Percentiles rank a stretch among this genome's conserved stretches.
These are phyloP conservation scores for Wickerhamomyces ciferrii DNA, from an alignment of 805 yeast species.

Conservation along the genomic window DNA sequence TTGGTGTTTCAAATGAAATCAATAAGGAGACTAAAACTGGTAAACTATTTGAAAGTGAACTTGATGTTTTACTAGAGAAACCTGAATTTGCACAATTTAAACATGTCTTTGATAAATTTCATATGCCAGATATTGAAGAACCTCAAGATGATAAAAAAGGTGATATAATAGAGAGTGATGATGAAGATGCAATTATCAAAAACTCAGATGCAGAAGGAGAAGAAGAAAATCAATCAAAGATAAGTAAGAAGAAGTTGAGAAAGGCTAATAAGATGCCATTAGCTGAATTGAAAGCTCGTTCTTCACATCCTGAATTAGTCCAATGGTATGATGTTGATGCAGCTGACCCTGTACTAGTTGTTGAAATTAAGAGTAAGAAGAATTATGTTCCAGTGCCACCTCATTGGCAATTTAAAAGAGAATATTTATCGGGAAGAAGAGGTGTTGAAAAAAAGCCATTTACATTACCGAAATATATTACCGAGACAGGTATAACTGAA, in stretches of 20 bases:
- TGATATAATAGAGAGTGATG: constrained; percentile 27
- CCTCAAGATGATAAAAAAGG: constrained; percentile 17
- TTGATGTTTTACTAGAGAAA: constrained; percentile 19
- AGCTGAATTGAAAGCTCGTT: constrained; percentile 57
- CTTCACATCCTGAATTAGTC: constrained; percentile 63
- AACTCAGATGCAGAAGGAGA: constrained; percentile 7
- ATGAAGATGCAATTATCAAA: constrained; percentile 12
- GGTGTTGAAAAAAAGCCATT: constrained; percentile 69
- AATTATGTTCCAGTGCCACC: constrained; percentile 73
- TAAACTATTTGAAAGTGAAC: constrained; percentile 15
- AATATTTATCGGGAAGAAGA: constrained; percentile 60
- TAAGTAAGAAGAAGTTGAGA: constrained; percentile 47
- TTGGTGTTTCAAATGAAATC: constrained; percentile 1
- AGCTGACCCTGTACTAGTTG: constrained; percentile 62
- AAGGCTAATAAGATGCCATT: constrained; percentile 55
- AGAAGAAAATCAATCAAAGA: constrained; percentile 15
- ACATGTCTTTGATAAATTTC: constrained; percentile 30
- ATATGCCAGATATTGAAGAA: constrained; percentile 11
- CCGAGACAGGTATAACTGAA: constrained; percentile 79
- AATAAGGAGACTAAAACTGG: constrained; percentile 1
- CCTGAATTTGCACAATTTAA: constrained; percentile 30
- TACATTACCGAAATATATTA: constrained; percentile 71
- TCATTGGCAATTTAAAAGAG: constrained; percentile 81
- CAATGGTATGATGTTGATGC: constrained; percentile 91
- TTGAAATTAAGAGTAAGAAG: constrained; percentile 56